These are phyloP conservation scores for Thelephora aurantiotincta DNA, from an alignment of 768 basidiomycete genomes.

Conservation along the genomic window DNA sequence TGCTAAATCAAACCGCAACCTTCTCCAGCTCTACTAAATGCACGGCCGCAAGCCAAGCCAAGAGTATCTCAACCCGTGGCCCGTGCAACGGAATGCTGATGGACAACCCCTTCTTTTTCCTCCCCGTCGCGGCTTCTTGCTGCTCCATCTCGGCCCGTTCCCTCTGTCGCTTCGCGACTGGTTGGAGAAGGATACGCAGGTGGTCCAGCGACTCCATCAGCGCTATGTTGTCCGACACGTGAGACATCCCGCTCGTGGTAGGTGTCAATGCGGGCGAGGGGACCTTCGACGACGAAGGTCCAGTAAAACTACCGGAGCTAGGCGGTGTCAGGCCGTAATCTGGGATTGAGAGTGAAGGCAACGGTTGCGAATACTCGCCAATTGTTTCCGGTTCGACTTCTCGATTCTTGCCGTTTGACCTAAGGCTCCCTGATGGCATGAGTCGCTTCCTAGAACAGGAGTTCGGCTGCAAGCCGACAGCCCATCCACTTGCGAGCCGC, in stretches of 20 bases:
- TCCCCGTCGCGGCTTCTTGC: slow-evolving; percentile 31
- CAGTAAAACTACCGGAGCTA: slow-evolving; percentile 8
- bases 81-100: slow-evolving; percentile 80
- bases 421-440: slow-evolving; percentile 9
- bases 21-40: slow-evolving; percentile 61
- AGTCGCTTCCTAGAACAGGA: slow-evolving; percentile 14
- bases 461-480: slow-evolving; percentile 45
- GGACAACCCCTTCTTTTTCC: slow-evolving; percentile 44
- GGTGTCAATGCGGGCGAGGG: slow-evolving; percentile 9
- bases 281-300: slow-evolving; percentile 10
- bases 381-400: slow-evolving; percentile 10
- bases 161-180: slow-evolving; percentile 49
- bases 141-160: slow-evolving; percentile 40
- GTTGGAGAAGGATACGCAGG: slow-evolving; percentile 58
- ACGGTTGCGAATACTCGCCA: slow-evolving; percentile 12
- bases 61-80: slow-evolving; percentile 70
- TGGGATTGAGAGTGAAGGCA: slow-evolving; percentile 12
- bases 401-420: slow-evolving; percentile 11
- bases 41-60: slow-evolving; percentile 78
- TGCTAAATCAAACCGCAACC: slow-evolving; percentile 9
- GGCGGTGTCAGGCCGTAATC: slow-evolving; percentile 14
- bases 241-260: slow-evolving; percentile 9
- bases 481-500: slow-evolving; percentile 69
- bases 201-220: slow-evolving; percentile 48
- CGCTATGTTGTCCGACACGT: slow-evolving; percentile 17